phyloP scores from a whole-genome alignment of 768 basidiomycete species.

The Russula sp. region DNA sequence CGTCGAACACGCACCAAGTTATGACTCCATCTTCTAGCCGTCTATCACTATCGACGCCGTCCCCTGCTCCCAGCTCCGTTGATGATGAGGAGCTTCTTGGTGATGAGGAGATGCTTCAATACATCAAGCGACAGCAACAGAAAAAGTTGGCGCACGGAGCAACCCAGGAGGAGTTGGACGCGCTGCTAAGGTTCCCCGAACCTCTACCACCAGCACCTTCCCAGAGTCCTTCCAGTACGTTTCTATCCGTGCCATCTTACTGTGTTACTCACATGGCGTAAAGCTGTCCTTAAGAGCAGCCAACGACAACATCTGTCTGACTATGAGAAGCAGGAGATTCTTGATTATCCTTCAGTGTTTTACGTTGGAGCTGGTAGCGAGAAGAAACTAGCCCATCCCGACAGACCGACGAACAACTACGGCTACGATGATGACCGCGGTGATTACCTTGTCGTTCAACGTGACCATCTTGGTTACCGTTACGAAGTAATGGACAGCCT shows the following conservation, averaged over 20 bases:
- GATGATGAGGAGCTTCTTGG: constrained; percentile 87
- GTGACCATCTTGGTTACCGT: constrained; percentile 95
- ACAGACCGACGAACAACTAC: constrained; percentile 78
- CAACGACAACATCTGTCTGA: constrained; percentile 75
- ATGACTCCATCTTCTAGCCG: constrained; percentile 67
- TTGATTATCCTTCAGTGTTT: constrained; percentile 83
- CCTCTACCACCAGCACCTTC: constrained; percentile 70
- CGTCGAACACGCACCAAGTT: constrained; percentile 52
- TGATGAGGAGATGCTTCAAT: constrained; percentile 97
- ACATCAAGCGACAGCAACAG: constrained; percentile 85
- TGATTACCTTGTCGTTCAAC: constrained; percentile 86
- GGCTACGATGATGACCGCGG: constrained; percentile 98
- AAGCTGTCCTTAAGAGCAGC: constrained; percentile 63
- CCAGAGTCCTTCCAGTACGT: constrained; percentile 67
- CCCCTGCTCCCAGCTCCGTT: constrained; percentile 70
- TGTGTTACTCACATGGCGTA: background rate
- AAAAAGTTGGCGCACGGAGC: constrained; percentile 83
- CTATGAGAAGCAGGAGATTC: constrained; percentile 87
- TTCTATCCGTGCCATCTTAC: background rate
- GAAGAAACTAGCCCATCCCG: constrained; percentile 77
- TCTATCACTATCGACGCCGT: constrained; percentile 78
- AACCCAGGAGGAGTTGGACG: constrained; percentile 83
- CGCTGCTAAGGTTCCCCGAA: constrained; percentile 89
- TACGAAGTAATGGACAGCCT: constrained; percentile 91
- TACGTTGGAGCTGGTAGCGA: constrained; percentile 74